Conservation (phyloP, 176 grass and related monocot genomes). For the Oryza rufipogon region DNA sequence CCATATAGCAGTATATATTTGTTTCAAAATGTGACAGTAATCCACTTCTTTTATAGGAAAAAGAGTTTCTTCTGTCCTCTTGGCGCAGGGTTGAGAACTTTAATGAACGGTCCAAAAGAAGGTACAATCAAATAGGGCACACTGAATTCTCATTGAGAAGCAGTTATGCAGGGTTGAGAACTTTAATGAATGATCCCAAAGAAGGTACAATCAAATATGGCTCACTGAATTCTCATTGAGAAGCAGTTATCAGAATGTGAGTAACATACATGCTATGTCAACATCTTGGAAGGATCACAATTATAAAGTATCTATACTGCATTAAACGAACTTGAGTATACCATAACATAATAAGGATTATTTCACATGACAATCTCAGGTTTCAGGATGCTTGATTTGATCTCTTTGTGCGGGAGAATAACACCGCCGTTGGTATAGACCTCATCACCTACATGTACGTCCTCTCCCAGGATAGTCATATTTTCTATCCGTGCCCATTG, state of each 20-base stretch:
- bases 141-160: too few species aligned
- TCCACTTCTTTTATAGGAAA: not conserved
- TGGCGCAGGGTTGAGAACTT: not conserved
- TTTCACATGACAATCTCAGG: conserved; percentile 97
- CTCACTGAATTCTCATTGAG: not conserved
- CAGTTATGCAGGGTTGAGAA: not conserved
- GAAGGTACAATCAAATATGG: not conserved
- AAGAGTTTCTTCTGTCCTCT: not conserved
- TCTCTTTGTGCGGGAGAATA: conserved; percentile 91
- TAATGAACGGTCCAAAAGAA: not conserved
- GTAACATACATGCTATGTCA: conserved; percentile 24
- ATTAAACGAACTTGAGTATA: conserved; percentile 5
- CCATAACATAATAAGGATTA: conserved; percentile 13
- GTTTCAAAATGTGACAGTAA: not conserved
- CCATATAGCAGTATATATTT: not conserved
- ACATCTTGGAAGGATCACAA: conserved; percentile 18
- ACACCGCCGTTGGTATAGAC: conserved; percentile 91
- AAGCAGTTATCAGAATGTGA: conserved; percentile 13
- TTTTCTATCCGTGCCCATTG: conserved; percentile 87
- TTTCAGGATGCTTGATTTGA: conserved; percentile 91
- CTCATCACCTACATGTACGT: conserved; percentile 88
- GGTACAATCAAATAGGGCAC: not conserved
- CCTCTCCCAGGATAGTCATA: conserved; percentile 90
- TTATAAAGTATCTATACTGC: conserved; percentile 24
- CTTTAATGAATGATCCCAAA: not conserved